These are phyloP conservation scores for Syzygium grande DNA, from an alignment of 345 rosid genomes.

Conservation along the genomic window DNA sequence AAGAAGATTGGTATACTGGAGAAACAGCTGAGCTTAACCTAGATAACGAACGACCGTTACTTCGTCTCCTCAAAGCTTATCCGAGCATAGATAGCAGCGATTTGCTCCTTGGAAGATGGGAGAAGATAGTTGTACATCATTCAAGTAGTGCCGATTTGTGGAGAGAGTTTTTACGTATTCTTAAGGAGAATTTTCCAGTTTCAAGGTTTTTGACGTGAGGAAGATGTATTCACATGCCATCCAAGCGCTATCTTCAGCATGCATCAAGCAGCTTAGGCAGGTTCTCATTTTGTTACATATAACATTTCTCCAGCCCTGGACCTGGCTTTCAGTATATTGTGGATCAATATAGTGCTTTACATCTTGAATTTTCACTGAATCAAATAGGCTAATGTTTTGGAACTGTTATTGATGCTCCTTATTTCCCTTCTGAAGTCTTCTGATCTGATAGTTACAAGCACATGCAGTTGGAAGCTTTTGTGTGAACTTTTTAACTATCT, in stretches of 20 bases:
- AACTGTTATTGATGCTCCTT: neutral
- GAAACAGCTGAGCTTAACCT: slow-evolving; percentile 83
- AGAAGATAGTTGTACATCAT: slow-evolving; percentile 64
- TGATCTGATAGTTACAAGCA: neutral
- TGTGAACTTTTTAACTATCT: neutral
- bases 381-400: neutral
- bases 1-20: slow-evolving; percentile 93
- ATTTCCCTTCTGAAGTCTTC: neutral
- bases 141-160: slow-evolving; percentile 67
- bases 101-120: slow-evolving; percentile 72
- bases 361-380: neutral
- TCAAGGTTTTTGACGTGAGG: slow-evolving; percentile 84
- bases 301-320: neutral
- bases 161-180: slow-evolving; percentile 73
- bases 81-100: slow-evolving; percentile 70
- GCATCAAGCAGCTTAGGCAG: slow-evolving; percentile 95
- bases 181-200: slow-evolving; percentile 85
- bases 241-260: slow-evolving; percentile 72
- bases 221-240: slow-evolving; percentile 83
- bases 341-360: neutral
- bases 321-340: neutral
- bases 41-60: slow-evolving; percentile 66
- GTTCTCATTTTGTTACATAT: slow-evolving; percentile 33
- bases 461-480: neutral
- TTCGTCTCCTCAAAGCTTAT: slow-evolving; percentile 77